Base-by-base conservation (phyloP, 225 moss, liverwort and hornwort genomes). In the Marchantia polymorpha region DNA sequence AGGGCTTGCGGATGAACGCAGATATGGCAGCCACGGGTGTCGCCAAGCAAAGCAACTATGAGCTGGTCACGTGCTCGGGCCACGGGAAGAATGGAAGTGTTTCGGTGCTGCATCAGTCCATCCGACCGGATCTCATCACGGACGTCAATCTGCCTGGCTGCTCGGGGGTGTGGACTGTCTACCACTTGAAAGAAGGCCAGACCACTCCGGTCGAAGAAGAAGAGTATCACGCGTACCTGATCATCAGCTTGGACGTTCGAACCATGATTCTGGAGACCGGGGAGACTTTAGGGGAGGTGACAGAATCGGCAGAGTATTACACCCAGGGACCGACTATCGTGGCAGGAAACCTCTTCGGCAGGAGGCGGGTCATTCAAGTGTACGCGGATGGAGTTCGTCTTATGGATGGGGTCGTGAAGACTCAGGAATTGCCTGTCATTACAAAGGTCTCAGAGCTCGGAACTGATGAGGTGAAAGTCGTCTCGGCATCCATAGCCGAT, bases 51-150 rank as follows among this genome's bases (percentile, higher is more conserved):
- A 99, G 99, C 84, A 95, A 95, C 82, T 99, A 91, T 87, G 99
- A 99, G 81, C 79, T 99, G 83, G 99, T 99, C 67, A 87, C 91
- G 56, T 99, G 95, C 83, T 94, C 95, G 80, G 99, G 99, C 65
- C 99, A 99, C 83, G 99, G 99, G 30, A 99, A 99, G 76, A 99
- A 99, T 87, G 99, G 99, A 67, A 99, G 90, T 89, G 80, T 99
- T 23, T 99, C 90, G 82, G 92, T 99, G 48, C 80, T 99, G 50
- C 95, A 99, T 88, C 95, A 94, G 78, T 99, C 99, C 53, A 95
- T 99, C 80, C 95, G 95, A 80, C 99, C 99, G 74, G 99, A 99
- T 64, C 90, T 99, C 9, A 99, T 99, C 64, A 95, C 90, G 63
- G 91, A 95, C 82, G 99, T 95, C 15, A 82, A 90, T 81, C 90